Conservation (phyloP, 1,284 basidiomycete genomes). For the Sanghuangporus sanghuang region DNA sequence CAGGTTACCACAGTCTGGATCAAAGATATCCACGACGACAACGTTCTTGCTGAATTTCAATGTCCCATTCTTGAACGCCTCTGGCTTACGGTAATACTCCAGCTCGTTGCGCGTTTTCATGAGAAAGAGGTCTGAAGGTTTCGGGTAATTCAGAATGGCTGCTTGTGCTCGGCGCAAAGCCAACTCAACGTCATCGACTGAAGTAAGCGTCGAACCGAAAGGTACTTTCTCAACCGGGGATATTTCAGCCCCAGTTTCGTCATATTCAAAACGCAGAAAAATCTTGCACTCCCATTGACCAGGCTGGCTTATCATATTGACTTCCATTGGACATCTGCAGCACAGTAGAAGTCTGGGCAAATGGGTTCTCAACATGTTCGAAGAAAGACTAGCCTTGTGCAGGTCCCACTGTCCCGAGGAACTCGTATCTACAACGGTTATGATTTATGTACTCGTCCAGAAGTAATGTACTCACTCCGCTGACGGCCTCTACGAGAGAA, state of each 20-base stretch:
- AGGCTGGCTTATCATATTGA: slow-evolving; percentile 19
- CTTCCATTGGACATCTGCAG: slow-evolving; percentile 26
- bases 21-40: slow-evolving; percentile 27
- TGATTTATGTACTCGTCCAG: neutral
- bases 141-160: slow-evolving; percentile 25
- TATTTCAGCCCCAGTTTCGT: slow-evolving; percentile 12
- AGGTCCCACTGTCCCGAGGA: slow-evolving; percentile 25
- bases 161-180: slow-evolving; percentile 29
- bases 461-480: neutral
- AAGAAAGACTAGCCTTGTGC: slow-evolving; percentile 20
- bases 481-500: slow-evolving; percentile 25
- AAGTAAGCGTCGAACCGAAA: slow-evolving; percentile 23
- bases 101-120: slow-evolving; percentile 20
- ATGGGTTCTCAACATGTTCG: no score
- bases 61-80: slow-evolving; percentile 16
- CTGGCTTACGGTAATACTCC: slow-evolving; percentile 11
- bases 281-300: slow-evolving; percentile 32
- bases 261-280: slow-evolving; percentile 26
- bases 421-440: slow-evolving; percentile 17
- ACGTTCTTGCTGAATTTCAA: slow-evolving; percentile 24
- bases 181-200: slow-evolving; percentile 25
- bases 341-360: no score
- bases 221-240: neutral
- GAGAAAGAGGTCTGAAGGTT: slow-evolving; percentile 18
- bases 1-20: slow-evolving; percentile 39